phyloP scores from a whole-genome alignment of 2,329 filamentous ascomycete genomes.

The Neofusicoccum laricinum region DNA sequence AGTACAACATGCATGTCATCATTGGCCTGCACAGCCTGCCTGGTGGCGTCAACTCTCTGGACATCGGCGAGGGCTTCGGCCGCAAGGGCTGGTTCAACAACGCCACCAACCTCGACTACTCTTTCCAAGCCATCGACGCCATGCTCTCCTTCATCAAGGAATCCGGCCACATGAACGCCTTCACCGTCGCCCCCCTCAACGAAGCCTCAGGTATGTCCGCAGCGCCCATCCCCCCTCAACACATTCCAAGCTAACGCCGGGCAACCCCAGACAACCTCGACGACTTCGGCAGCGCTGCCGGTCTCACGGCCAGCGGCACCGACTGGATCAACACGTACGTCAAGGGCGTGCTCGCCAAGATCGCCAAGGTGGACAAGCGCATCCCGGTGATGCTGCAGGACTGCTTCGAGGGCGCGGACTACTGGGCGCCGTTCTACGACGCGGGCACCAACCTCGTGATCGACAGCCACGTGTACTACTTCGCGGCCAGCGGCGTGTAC shows the following conservation, averaged over 20 bases:
- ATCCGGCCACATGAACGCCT: constrained; percentile 28
- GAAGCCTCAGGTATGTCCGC: constrained; percentile 31
- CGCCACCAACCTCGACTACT: constrained; percentile 32
- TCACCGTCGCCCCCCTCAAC: constrained; percentile 38
- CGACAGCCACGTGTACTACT: constrained; percentile 28
- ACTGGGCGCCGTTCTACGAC: constrained; percentile 21
- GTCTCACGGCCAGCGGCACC: constrained; percentile 28
- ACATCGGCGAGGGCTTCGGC: constrained; percentile 20
- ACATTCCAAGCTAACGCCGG: no score
- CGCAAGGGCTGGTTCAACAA: constrained; percentile 38
- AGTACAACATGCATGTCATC: constrained; percentile 36
- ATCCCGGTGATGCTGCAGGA: constrained; percentile 24
- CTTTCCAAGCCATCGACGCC: constrained; percentile 30
- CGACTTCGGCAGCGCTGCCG: constrained; percentile 31
- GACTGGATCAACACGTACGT: constrained; percentile 35
- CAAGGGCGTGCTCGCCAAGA: constrained; percentile 22
- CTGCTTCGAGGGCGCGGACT: constrained; percentile 21
- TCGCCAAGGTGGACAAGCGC: constrained; percentile 22
- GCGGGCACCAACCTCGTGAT: constrained; percentile 23
- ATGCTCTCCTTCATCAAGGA: constrained; percentile 32
- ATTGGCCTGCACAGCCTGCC: constrained; percentile 34
- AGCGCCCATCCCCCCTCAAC: no score
- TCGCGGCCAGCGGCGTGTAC: constrained; percentile 20
- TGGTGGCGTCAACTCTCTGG: constrained; percentile 30
- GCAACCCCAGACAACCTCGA: constrained; percentile 21